Base-by-base conservation (phyloP, 768 basidiomycete species). In the Tulasnella sp. region DNA sequence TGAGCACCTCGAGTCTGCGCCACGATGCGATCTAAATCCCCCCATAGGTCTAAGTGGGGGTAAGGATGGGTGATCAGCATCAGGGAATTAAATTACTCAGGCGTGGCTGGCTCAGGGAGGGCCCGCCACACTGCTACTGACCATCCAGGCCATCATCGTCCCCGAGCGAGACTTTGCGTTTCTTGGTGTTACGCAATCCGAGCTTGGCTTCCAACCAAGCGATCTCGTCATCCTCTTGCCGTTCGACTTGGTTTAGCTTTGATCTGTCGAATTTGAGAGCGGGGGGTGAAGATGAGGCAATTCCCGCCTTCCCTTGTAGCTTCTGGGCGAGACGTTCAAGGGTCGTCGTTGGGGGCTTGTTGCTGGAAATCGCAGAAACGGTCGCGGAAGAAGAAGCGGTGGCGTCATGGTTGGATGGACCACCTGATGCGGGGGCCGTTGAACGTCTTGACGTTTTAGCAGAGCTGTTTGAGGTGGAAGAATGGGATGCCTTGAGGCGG, bases 91-190 rank as follows among this genome's bases (percentile, higher is more conserved):
- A 46, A 40, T 78, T 52, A 24, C 21, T 10, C 48, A 24, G 24
- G 24, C 16, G 48, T 52, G 58, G 34, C 21, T 31, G 34, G 39
- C 39, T 10, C 5, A 10, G 19, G 48, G 18, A 19, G 34, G 52
- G 24, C 24, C 24, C 4, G 48, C 34, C 24, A 8, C 19, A 4
- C 39, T 52, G 36, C 3, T 58, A 82, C 85, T 68, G 75, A 95
- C 97, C 97, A 82, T 92, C 94, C 21, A 98, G 86, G 5, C 95
- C 96, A 85, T 98, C 97, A 1, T 90, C 90, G 52, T 91, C 92
- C 21, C 44, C 88, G 84, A 74, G 84, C 88, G 81, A 88, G 88
- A 76, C 87, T 86, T 79, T 87, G 85, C 71, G 36, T 78, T 86
- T 84, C 76, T 84, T 84, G 21, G 21, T 39, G 19, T 88, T 86